Evolutionary conservation across 108 stramenopile species (phyloP), one percentile per base, ranked within the genome.

Genomic region (Pseudonitzschia pungens): DNA sequence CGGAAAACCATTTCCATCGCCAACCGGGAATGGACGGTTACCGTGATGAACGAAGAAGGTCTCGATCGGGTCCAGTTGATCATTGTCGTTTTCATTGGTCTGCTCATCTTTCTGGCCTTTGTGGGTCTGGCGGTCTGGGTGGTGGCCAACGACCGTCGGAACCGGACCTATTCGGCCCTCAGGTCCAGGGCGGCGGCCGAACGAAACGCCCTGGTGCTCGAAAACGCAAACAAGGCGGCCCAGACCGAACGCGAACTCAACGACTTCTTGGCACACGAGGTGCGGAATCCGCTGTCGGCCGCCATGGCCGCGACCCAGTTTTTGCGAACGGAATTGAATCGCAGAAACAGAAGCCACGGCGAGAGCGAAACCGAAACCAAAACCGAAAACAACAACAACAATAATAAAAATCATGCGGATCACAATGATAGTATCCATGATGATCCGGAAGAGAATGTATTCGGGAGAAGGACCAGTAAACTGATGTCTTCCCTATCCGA

Each of bases 271-370:
- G 81, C 82, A 1, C 80, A 81, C 29, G 58, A 86, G 70, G 77
- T 86, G 10, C 78, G 86, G 40, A 87, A 87, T 66, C 83, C 86
- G 12, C 29, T 87, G 10, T 55, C 83, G 8, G 86, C 86, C 41
- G 83, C 83, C 52, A 82, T 82, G 77, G 69, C 83, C 7, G 86
- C 86, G 11, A 65, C 51, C n/a, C 77, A 54, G 45, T 84, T 84
- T 65, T 72, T 87, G n/a, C 72, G 71, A 45, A 51, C 69, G 4
- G 81, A 65, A 28, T 18, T 62, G 36, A 33, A 62, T 14, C 55
- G 82, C 21, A 45, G 65, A 0, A 69, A 69, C 18, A 40, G 45
- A 24, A 59, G 69, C 20, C 69, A 75, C 2, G 7, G 67, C 21
- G 45, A 21, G n/a, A n/a, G n/a, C n/a, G n/a, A n/a, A n/a, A n/a